Percentiles rank a stretch among this genome's conserved stretches.
These are phyloP conservation scores for Lactarius trivialis DNA, from an alignment of 768 basidiomycete species.

Conservation along the genomic window DNA sequence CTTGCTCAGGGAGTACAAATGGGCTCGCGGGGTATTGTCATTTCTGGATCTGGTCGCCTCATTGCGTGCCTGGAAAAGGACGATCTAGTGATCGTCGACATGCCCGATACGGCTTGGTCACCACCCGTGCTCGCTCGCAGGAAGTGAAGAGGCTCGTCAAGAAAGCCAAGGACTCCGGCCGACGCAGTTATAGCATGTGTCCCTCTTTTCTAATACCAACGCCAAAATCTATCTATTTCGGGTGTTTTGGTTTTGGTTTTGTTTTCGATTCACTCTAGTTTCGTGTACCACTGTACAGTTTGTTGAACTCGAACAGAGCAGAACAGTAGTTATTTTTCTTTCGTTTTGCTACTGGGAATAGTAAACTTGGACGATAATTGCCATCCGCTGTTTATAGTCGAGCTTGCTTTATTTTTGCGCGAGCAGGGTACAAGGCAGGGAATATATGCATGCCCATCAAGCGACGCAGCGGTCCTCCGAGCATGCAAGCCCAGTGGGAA, in stretches of 20 bases:
- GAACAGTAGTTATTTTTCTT: not conserved
- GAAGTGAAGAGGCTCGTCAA: conserved; percentile 85
- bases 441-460: too few relatives aligned
- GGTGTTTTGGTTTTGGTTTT: not conserved
- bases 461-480: too few relatives aligned
- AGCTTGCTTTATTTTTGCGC: too few relatives aligned
- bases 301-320: conserved; percentile 10
- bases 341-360: not conserved
- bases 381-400: too few relatives aligned
- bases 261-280: not conserved
- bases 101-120: conserved; percentile 86
- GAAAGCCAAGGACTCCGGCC: conserved; percentile 70
- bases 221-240: conserved; percentile 3
- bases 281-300: not conserved
- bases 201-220: not conserved
- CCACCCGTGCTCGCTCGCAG: conserved; percentile 80
- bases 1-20: conserved; percentile 67
- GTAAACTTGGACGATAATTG: too few relatives aligned
- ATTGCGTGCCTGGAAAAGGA: conserved; percentile 82
- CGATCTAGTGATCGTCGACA: conserved; percentile 85
- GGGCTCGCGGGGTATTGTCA: conserved; percentile 74
- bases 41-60: conserved; percentile 78
- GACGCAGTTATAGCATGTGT: conserved; percentile 48
- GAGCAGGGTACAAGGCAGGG: too few relatives aligned
- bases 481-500: too few relatives aligned